These are phyloP conservation scores for Pseudevernia furfuracea DNA, from an alignment of 495 filamentous ascomycete genomes.

Conservation along the genomic window DNA sequence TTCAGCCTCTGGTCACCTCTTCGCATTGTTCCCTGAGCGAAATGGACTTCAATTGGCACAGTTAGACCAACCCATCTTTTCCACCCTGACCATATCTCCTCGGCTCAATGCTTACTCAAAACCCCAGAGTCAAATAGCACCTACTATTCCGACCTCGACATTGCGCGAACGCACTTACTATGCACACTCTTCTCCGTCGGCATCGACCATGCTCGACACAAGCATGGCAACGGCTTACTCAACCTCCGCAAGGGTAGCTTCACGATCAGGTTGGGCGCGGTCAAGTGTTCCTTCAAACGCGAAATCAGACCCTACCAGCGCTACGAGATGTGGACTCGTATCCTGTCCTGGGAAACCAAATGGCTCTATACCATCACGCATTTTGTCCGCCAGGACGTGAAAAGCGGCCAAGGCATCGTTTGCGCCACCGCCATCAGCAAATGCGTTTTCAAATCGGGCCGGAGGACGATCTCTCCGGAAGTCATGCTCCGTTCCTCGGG, in stretches of 20 bases:
- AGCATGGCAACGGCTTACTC: constrained; percentile 18
- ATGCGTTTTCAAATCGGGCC: neutral
- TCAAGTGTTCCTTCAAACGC: constrained; percentile 56
- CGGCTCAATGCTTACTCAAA: neutral
- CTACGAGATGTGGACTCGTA: constrained; percentile 65
- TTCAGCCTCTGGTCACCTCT: constrained; percentile 55
- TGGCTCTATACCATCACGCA: constrained; percentile 61
- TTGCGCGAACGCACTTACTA: constrained; percentile 57
- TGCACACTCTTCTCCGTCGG: constrained; percentile 45
- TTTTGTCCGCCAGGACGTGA: constrained; percentile 47
- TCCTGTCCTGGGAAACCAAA: constrained; percentile 67
- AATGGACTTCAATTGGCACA: constrained; percentile 78
- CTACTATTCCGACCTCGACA: constrained; percentile 75
- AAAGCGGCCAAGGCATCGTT: neutral
- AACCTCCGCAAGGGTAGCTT: constrained; percentile 29
- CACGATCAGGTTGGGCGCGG: constrained; percentile 58
- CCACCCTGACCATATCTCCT: neutral
- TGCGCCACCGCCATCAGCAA: neutral
- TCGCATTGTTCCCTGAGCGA: constrained; percentile 43
- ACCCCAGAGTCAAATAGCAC: constrained; percentile 61
- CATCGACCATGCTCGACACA: constrained; percentile 33
- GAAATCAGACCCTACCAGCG: constrained; percentile 62
- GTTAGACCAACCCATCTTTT: neutral
- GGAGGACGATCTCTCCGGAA: neutral
- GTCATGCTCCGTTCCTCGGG: neutral